Conservation (phyloP, 108 stramenopile genomes). For the Nitzschia putrida region DNA sequence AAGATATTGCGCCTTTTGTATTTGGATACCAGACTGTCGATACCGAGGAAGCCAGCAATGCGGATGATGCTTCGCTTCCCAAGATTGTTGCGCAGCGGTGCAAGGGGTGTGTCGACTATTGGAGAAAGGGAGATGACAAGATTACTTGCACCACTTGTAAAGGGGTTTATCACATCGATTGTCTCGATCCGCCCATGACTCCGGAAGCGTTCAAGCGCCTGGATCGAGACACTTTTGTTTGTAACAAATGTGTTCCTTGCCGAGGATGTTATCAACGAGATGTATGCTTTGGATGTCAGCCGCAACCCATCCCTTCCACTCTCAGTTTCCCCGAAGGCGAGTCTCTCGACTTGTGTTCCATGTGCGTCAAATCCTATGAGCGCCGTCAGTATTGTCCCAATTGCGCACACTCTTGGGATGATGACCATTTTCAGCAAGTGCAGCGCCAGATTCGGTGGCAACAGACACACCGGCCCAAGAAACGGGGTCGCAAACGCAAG, state of each 20-base stretch:
- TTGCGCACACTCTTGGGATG: constrained; percentile 68
- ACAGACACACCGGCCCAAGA: constrained; percentile 30
- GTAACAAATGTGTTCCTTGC: constrained; percentile 55
- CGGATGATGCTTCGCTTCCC: constrained; percentile 1
- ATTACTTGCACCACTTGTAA: constrained; percentile 45
- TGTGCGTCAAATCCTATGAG: constrained; percentile 54
- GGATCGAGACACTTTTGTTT: constrained; percentile 41
- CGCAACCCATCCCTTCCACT: constrained; percentile 32
- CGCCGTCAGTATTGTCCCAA: constrained; percentile 55
- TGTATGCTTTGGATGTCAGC: constrained; percentile 51
- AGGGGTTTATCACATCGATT: constrained; percentile 48
- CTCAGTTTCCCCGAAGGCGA: constrained; percentile 42
- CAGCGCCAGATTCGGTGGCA: constrained; percentile 45
- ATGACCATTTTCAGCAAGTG: constrained; percentile 53
- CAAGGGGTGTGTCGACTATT: constrained; percentile 50
- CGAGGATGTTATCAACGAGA: constrained; percentile 61
- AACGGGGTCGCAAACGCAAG: constrained; percentile 53
- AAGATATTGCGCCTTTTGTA: constrained; percentile 58
- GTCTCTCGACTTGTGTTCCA: constrained; percentile 47
- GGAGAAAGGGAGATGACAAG: constrained; percentile 36
- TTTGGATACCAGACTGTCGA: constrained; percentile 37
- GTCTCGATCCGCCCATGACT: constrained; percentile 54
- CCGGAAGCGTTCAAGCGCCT: constrained; percentile 38
- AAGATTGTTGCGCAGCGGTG: constrained; percentile 35
- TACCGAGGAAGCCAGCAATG: constrained; percentile 1